Percentiles rank a stretch among this genome's conserved stretches.
These are phyloP conservation scores for Apiospora phragmitis DNA, from an alignment of 2,329 filamentous ascomycete genomes.

Conservation along the genomic window DNA sequence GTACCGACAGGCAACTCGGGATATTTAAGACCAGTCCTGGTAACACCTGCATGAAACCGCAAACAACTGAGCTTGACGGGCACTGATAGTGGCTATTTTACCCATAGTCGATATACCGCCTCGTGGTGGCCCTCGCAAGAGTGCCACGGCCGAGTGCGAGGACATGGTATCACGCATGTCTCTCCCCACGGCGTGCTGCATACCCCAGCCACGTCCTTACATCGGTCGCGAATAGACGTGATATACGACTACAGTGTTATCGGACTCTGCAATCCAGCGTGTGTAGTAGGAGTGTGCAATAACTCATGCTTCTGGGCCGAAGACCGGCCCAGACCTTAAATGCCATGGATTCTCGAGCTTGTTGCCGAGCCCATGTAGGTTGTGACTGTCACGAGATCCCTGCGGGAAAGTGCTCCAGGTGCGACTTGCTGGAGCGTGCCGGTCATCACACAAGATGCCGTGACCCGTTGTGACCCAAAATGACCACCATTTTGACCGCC, in stretches of 20 bases:
- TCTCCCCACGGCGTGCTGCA: background rate
- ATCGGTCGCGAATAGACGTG: background rate
- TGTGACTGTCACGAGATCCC: background rate
- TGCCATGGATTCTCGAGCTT: background rate
- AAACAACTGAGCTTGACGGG: background rate
- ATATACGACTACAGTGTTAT: background rate
- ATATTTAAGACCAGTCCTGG: too few relatives aligned
- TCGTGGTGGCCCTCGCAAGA: background rate
- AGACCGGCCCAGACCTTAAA: background rate
- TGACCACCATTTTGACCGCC: background rate
- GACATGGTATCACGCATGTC: background rate
- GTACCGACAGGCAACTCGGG: background rate
- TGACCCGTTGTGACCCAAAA: background rate
- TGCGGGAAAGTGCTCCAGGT: background rate
- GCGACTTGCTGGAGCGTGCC: background rate
- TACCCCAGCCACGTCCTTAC: background rate
- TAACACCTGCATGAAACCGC: background rate
- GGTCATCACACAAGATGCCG: slow-evolving; percentile 1
- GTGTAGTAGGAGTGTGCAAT: background rate
- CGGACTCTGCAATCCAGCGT: too few relatives aligned
- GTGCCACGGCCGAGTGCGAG: background rate
- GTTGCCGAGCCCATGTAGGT: background rate
- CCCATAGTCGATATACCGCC: background rate
- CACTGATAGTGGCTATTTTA: background rate
- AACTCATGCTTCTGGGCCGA: background rate